Evolutionary conservation across 352 stramenopile genomes (phyloP).

Genomic region (Pythium phragmiticola): DNA sequence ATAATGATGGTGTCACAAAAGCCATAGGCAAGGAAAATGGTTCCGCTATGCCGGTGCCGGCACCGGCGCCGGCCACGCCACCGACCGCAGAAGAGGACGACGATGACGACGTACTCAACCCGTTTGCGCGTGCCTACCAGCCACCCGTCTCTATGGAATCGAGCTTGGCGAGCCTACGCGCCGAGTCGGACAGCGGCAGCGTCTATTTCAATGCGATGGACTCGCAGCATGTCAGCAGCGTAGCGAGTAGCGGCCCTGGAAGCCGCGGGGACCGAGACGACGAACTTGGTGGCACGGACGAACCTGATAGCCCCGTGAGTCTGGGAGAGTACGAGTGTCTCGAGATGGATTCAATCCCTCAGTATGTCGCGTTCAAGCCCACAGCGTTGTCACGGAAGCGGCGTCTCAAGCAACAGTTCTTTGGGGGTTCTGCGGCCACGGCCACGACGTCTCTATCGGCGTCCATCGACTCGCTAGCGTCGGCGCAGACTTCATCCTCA

Average conservation of each 20-base stretch:
- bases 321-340: constrained; percentile 72
- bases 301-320: constrained; percentile 50
- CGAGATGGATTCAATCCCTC: constrained; percentile 69
- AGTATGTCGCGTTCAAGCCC: constrained; percentile 70
- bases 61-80: background rate
- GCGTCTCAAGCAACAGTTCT: constrained; percentile 27
- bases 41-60: background rate
- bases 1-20: constrained; percentile 11
- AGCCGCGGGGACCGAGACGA: constrained; percentile 19
- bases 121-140: constrained; percentile 57
- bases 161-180: constrained; percentile 32
- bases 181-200: constrained; percentile 25
- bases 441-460: constrained; percentile 8
- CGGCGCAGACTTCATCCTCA: background rate
- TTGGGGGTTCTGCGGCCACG: constrained; percentile 8
- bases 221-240: constrained; percentile 20
- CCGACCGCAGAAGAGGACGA: constrained; percentile 7
- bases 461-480: constrained; percentile 15
- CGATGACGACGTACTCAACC: constrained; percentile 71
- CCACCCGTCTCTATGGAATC: constrained; percentile 37
- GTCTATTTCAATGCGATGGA: constrained; percentile 32
- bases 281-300: constrained; percentile 9
- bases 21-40: background rate
- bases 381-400: constrained; percentile 29
- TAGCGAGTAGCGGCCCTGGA: background rate